These are phyloP conservation scores for Trametes gibbosa DNA, from an alignment of 768 basidiomycete genomes.

Conservation along the genomic window DNA sequence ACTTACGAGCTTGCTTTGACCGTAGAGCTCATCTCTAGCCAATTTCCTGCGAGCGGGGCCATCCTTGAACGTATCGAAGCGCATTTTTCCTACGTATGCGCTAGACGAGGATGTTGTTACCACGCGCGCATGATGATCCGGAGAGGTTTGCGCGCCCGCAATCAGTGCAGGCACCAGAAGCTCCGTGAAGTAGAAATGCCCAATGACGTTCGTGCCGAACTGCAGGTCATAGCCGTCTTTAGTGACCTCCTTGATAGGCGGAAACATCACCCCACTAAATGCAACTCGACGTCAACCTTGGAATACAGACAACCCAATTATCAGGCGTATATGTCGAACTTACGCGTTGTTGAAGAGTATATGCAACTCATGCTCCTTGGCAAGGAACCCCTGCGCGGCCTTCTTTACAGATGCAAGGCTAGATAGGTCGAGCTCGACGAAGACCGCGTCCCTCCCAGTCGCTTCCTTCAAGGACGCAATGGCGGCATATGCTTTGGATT, in stretches of 20 bases:
- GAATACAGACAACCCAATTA: neutral
- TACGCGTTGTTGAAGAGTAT: conserved; percentile 55
- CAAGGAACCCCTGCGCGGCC: conserved; percentile 39
- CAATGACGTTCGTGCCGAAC: conserved; percentile 55
- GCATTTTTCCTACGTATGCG: conserved; percentile 32
- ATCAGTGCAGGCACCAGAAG: conserved; percentile 49
- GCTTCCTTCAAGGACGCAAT: conserved; percentile 50
- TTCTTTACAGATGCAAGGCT: conserved; percentile 37
- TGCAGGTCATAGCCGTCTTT: conserved; percentile 51
- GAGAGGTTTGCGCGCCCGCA: conserved; percentile 36
- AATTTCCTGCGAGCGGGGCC: conserved; percentile 22
- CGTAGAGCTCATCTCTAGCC: conserved; percentile 21
- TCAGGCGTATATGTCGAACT: conserved; percentile 21
- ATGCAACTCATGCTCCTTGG: conserved; percentile 46
- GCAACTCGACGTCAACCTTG: neutral
- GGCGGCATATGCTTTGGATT: conserved; percentile 44
- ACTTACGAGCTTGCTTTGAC: conserved; percentile 48
- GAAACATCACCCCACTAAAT: conserved; percentile 48
- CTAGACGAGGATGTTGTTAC: conserved; percentile 46
- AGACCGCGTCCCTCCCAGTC: conserved; percentile 43
- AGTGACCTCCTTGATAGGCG: conserved; percentile 39
- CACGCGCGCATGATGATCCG: conserved; percentile 45
- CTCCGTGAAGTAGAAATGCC: conserved; percentile 33
- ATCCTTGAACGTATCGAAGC: conserved; percentile 39
- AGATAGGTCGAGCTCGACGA: conserved; percentile 44